phyloP scores from a whole-genome alignment of 305 asterid genomes.

The Ruellia speciosa region DNA sequence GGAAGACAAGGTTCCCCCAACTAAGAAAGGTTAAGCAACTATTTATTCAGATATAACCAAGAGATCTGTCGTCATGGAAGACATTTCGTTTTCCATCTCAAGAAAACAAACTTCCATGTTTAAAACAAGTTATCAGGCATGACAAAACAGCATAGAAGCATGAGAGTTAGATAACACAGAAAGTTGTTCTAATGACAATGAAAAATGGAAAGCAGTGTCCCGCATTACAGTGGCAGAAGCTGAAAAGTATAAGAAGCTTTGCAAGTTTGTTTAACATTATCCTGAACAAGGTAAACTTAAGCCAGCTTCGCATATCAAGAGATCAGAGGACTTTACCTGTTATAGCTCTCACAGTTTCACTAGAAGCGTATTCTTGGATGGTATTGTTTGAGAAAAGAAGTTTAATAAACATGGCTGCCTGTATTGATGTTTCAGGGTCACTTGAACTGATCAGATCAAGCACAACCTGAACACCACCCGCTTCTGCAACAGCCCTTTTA shows the following conservation, averaged over 20 bases:
- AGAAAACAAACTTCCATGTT: not conserved
- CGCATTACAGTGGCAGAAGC: not conserved
- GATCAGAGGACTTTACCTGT: constrained; percentile 49
- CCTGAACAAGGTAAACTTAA: not conserved
- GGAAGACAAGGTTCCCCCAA: not conserved
- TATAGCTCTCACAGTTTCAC: constrained; percentile 97
- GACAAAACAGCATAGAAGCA: not conserved
- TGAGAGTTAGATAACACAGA: too few relatives aligned
- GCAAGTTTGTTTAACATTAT: constrained; percentile 1
- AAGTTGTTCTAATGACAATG: too few relatives aligned
- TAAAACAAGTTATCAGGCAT: not conserved
- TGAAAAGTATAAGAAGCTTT: not conserved
- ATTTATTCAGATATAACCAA: not conserved
- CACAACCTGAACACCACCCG: constrained; percentile 99
- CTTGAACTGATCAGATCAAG: constrained; percentile 94
- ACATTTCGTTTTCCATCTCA: not conserved
- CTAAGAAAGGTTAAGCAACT: not conserved
- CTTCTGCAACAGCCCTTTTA: constrained; percentile 99
- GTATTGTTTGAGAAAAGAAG: constrained; percentile 92
- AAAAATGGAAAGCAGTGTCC: too few relatives aligned
- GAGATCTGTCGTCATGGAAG: not conserved
- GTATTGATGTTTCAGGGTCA: constrained; percentile 89
- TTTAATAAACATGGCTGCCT: constrained; percentile 94
- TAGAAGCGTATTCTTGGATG: constrained; percentile 97
- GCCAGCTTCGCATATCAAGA: not conserved